Base-by-base conservation (phyloP, 495 filamentous ascomycete genomes). In the Podospora fimiseda region DNA sequence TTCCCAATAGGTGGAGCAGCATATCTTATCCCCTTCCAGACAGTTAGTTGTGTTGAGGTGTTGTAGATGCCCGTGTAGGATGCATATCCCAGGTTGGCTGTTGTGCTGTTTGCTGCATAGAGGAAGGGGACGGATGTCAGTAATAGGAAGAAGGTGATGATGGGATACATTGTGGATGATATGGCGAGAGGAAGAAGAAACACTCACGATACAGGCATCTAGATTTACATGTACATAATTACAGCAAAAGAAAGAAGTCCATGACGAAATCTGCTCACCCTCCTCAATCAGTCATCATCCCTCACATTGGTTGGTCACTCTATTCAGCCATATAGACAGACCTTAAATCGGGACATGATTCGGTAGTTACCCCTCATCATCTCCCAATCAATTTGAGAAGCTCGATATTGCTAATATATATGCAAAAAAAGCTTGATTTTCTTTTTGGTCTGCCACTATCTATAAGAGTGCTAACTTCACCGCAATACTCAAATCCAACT, bases 1-100 rank as follows among this genome's bases (percentile, higher is more conserved):
- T 23, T 36, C 2, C 65, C 58, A 9, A 62, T 39, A 0, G 71
- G 71, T 6, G 70, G 60, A 1, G 64, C 58, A 15, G 70, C 71
- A 58, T 71, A 74, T 20, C 70, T 65, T 37, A 73, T 71, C 20
- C 58, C 58, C n/a, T 38, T 50, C 58, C 58, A 60, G 6, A 50
- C 33, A 16, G 48, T 39, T 9, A 60, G 27, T 0, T n/a, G 18
- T 1, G 53, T 36, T 2, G 52, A n/a, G 16, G 24, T 1, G 20
- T 46, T 50, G 40, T 16, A 24, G n/a, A 46, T 15, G 38, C 53
- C 53, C 2, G 47, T 50, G 41, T 50, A 56, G 9, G 51, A 2
- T 5, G 23, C 46, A 30, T 56, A 56, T 37, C 27, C 53, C 11
- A 56, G 27, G 41, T 56, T 47, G 36, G 51, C 42, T 6, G 20